Percentiles rank a stretch among this genome's conserved stretches.
These are phyloP conservation scores for Blastobotrys proliferans DNA, from an alignment of 1,139 yeast genomes.

Conservation along the genomic window DNA sequence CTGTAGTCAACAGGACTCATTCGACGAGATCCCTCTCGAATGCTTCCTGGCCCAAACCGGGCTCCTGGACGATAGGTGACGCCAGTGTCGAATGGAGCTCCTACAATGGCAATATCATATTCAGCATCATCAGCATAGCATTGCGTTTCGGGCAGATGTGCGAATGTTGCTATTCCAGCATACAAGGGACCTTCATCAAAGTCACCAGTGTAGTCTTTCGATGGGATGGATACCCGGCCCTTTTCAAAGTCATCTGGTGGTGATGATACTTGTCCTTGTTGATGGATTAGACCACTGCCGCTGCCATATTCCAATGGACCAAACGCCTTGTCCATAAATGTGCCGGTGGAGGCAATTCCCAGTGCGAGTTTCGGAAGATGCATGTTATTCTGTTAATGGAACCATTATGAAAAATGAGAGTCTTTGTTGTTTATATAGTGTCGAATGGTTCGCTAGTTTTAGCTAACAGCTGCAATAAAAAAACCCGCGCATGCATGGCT, in stretches of 20 bases:
- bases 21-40: constrained; percentile 67
- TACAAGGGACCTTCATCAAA: constrained; percentile 14
- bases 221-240: constrained; percentile 10
- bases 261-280: neutral
- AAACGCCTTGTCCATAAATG: constrained; percentile 9
- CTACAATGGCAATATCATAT: constrained; percentile 66
- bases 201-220: constrained; percentile 14
- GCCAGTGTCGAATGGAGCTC: constrained; percentile 78
- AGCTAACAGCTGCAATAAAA: no score
- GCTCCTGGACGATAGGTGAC: constrained; percentile 73
- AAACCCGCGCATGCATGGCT: no score
- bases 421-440: no score
- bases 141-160: constrained; percentile 57
- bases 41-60: constrained; percentile 74
- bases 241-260: constrained; percentile 9
- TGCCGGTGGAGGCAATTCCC: constrained; percentile 2
- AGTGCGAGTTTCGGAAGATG: constrained; percentile 6
- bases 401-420: neutral
- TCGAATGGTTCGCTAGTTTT: no score
- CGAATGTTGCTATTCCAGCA: constrained; percentile 47
- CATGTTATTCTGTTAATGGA: neutral
- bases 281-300: neutral
- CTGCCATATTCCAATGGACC: constrained; percentile 6
- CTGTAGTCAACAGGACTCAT: constrained; percentile 19
- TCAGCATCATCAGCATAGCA: constrained; percentile 43